Evolutionary conservation across 441 rosid genomes (phyloP).

Genomic region (Adansonia gregorii): DNA sequence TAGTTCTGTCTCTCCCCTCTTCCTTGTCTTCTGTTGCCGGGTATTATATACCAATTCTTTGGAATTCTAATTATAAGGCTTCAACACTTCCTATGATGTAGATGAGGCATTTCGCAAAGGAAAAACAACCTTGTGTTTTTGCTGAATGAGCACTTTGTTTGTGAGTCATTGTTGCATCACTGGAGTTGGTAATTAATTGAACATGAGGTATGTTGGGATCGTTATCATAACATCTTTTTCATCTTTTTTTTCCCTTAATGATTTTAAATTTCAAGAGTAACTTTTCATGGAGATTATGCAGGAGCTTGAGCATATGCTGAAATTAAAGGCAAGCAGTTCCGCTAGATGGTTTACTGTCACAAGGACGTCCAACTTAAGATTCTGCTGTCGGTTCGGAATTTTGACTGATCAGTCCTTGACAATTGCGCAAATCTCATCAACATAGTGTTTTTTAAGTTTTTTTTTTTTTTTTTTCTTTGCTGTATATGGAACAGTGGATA

Average conservation of each 20-base stretch:
- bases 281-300: constrained; percentile 25
- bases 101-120: constrained; percentile 42
- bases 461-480: not conserved
- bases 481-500: no score
- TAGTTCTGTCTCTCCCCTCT: not conserved
- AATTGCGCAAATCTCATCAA: constrained; percentile 26
- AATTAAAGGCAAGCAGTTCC: not conserved
- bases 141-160: constrained; percentile 37
- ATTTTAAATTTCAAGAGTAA: not conserved
- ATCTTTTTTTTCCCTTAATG: not conserved
- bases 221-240: no score
- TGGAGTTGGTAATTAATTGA: constrained; percentile 38
- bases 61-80: not conserved
- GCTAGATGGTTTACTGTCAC: no score
- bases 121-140: constrained; percentile 32
- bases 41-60: not conserved
- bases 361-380: not conserved
- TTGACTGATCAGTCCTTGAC: constrained; percentile 24
- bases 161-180: constrained; percentile 30
- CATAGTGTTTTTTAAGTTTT: constrained; percentile 19
- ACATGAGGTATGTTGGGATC: not conserved
- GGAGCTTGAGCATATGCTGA: constrained; percentile 60
- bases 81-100: constrained; percentile 22
- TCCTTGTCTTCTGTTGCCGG: not conserved
- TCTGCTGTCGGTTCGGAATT: constrained; percentile 22